phyloP scores from a whole-genome alignment of 352 stramenopile genomes.

The Phytophthora colocasiae region DNA sequence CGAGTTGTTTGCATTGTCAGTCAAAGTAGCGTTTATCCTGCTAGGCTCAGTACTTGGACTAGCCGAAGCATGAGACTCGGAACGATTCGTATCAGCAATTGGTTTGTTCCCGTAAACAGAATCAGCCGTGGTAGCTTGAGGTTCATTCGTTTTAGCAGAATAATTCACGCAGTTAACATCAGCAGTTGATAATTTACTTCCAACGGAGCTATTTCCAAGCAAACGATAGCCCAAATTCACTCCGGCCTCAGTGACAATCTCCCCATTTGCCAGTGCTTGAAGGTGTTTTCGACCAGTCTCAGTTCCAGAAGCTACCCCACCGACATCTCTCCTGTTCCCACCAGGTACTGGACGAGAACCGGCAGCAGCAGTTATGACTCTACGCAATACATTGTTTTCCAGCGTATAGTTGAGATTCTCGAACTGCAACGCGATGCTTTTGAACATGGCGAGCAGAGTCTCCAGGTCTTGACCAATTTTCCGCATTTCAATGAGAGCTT shows the following conservation, averaged over 20 bases:
- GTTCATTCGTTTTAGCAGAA: not conserved
- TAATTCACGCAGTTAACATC: not conserved
- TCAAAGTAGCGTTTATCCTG: conserved; percentile 1
- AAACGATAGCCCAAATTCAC: not conserved
- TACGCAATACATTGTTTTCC: conserved; percentile 42
- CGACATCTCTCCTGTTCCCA: not conserved
- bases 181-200: not conserved
- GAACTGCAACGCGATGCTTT: conserved; percentile 64
- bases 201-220: not conserved
- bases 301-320: not conserved
- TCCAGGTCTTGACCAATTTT: conserved; percentile 71
- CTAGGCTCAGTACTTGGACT: not conserved
- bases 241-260: not conserved
- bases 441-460: conserved; percentile 69
- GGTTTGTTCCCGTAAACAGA: not conserved
- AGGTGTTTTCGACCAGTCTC: not conserved
- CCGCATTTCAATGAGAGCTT: conserved; percentile 31
- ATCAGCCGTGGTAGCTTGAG: not conserved
- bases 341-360: conserved; percentile 1
- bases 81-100: not conserved
- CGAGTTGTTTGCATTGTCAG: not conserved
- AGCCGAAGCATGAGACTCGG: not conserved
- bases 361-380: conserved; percentile 8
- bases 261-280: not conserved
- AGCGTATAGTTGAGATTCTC: conserved; percentile 52